Percentiles rank a stretch among this genome's conserved stretches.
Evolutionary conservation across 352 stramenopile genomes (phyloP).

Genomic region (Saprolegnia diclina): DNA sequence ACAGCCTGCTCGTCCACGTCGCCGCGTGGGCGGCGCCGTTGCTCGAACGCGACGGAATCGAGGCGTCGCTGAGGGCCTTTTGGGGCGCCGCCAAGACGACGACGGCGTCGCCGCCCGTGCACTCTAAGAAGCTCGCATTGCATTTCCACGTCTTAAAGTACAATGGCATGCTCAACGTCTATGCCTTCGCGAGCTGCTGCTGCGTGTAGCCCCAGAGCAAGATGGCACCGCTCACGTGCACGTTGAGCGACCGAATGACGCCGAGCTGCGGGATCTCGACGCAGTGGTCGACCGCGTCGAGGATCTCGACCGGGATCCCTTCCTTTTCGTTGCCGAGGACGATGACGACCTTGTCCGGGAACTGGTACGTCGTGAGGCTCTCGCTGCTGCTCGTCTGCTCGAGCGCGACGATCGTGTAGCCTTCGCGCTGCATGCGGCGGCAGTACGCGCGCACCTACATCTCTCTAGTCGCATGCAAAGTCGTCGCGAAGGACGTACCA

Average conservation of each 20-base stretch:
- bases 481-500: slow-evolving; percentile 35
- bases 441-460: slow-evolving; percentile 36
- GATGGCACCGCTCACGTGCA: slow-evolving; percentile 94
- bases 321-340: slow-evolving; percentile 96
- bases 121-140: neutral
- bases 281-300: slow-evolving; percentile 93
- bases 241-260: slow-evolving; percentile 95
- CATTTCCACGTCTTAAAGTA: neutral
- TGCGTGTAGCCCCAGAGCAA: slow-evolving; percentile 96
- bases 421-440: slow-evolving; percentile 69
- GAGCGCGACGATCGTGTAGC: slow-evolving; percentile 90
- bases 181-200: slow-evolving; percentile 49
- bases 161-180: neutral
- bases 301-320: slow-evolving; percentile 92
- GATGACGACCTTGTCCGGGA: slow-evolving; percentile 89
- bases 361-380: slow-evolving; percentile 72
- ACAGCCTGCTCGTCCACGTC: neutral
- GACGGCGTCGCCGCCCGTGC: neutral
- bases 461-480: slow-evolving; percentile 31
- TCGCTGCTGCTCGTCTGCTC: slow-evolving; percentile 92
- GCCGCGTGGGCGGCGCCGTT: neutral
- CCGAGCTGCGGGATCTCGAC: slow-evolving; percentile 98
- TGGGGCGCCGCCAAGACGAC: neutral
- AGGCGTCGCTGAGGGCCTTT: neutral
- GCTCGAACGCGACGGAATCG: neutral